Evolutionary conservation across 768 basidiomycete species (phyloP), one percentile per base, ranked within the genome.

Genomic region (Sporobolomyces phaffii): DNA sequence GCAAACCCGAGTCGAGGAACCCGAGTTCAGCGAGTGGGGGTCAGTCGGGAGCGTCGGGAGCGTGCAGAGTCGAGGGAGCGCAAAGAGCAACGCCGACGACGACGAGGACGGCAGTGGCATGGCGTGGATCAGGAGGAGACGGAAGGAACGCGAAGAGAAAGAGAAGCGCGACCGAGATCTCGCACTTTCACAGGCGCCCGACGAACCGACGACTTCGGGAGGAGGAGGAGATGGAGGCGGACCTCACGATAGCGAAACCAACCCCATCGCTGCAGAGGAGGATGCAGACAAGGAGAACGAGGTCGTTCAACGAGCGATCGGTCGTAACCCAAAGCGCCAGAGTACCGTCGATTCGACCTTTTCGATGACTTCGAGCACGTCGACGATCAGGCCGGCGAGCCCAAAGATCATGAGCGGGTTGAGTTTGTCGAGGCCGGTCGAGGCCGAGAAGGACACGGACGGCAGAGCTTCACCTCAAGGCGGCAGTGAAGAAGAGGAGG

Each of bases 1-100:
- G 22, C 3, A 24, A 9, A 41, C 38, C 0, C 3, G 40, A 20
- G 57, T 65, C 41, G 65, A 65, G 41, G 69, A 60, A 43, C 69
- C 69, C 18, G 61, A 48, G 34, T 70, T 70, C 28, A 22, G 24
- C 17, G 69, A 70, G 33, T 70, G 69, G 69, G 65, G 65, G 2
- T 49, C 38, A 15, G 65, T 43, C 18, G 52, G 43, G 26, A 60
- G 65, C 28, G 60, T 43, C 8, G 54, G 53, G 18, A 48, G 60
- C 10, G 60, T 67, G 4, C 38, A 2, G 20, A 44, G 50, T 43
- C 36, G 20, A 40, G 48, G 28, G 14, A 45, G 22, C 10, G 52
- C 18, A 17, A 26, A 45, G 56, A 57, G 41, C 40, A 49, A 33
- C 24, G 34, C 43, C 22, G 65, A 56, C 8, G 44, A 29, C 11